A percentile compares a stretch with the other conserved stretches of the same genome.
phyloP scores from a whole-genome alignment of 345 rosid species.

The Dipteronia dyeriana region DNA sequence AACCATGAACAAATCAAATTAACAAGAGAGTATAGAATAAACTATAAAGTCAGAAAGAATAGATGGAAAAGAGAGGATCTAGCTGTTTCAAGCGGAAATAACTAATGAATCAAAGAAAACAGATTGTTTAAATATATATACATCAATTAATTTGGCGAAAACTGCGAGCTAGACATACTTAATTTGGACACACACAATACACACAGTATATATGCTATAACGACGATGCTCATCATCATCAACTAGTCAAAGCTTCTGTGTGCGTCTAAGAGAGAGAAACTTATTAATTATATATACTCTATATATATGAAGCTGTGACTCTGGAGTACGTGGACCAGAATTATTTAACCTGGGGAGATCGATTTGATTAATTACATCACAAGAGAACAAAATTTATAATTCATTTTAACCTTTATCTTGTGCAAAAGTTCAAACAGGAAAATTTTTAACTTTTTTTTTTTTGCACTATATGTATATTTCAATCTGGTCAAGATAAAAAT shows the following conservation, averaged over 20 bases:
- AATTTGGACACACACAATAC: no score
- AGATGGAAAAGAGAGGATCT: background rate
- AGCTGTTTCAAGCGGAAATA: background rate
- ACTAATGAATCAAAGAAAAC: background rate
- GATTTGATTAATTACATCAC: no score
- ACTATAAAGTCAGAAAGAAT: background rate
- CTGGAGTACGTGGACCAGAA: no score
- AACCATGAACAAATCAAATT: background rate
- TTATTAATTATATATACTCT: no score
- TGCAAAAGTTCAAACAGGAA: no score
- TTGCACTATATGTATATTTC: no score
- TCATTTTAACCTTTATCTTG: no score
- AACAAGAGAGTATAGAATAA: background rate
- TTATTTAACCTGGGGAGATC: no score
- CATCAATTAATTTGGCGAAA: background rate
- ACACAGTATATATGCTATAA: background rate
- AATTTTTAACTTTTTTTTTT: no score
- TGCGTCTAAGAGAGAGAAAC: background rate
- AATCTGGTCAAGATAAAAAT: no score
- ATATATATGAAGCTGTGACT: no score
- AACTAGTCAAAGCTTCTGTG: slow-evolving; percentile 9
- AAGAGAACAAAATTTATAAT: no score
- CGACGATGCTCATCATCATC: background rate
- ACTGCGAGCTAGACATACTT: background rate
- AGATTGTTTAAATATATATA: background rate